Conservation (phyloP, 1,284 basidiomycete genomes). For the Cryptococcus jaspeensis region DNA sequence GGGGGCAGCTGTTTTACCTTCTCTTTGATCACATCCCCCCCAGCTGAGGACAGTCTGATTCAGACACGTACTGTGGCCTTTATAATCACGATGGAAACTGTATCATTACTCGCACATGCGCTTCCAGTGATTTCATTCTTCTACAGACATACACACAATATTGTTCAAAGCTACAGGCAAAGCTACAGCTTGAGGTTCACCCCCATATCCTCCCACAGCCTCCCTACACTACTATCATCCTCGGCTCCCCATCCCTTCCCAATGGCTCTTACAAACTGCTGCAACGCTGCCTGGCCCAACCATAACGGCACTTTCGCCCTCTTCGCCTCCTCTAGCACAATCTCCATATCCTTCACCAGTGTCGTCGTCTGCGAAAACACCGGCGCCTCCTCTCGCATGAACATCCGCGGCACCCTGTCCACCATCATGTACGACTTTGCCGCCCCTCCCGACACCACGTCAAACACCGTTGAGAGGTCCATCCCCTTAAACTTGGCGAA, state of each 20-base stretch:
- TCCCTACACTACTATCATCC: conserved; percentile 33
- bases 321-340: conserved; percentile 38
- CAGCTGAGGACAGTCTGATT: too few relatives aligned
- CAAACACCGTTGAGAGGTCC: conserved; percentile 39
- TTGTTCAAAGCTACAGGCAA: too few relatives aligned
- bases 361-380: conserved; percentile 24
- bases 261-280: conserved; percentile 29
- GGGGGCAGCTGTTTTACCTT: too few relatives aligned
- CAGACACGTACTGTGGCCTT: too few relatives aligned
- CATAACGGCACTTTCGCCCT: conserved; percentile 34
- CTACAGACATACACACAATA: too few relatives aligned
- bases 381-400: conserved; percentile 16
- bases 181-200: conserved; percentile 2
- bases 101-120: too few relatives aligned
- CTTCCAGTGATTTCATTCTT: too few relatives aligned
- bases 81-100: too few relatives aligned
- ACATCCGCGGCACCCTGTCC: conserved; percentile 41
- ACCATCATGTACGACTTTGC: conserved; percentile 42
- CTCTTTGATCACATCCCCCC: too few relatives aligned
- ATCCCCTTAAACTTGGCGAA: conserved; percentile 47
- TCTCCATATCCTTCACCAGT: conserved; percentile 25
- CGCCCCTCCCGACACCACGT: conserved; percentile 42
- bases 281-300: conserved; percentile 35
- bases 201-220: conserved; percentile 37
- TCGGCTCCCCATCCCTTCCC: conserved; percentile 28